Base-by-base conservation (phyloP, 1,284 basidiomycete species). In the Marasmius oreades region DNA sequence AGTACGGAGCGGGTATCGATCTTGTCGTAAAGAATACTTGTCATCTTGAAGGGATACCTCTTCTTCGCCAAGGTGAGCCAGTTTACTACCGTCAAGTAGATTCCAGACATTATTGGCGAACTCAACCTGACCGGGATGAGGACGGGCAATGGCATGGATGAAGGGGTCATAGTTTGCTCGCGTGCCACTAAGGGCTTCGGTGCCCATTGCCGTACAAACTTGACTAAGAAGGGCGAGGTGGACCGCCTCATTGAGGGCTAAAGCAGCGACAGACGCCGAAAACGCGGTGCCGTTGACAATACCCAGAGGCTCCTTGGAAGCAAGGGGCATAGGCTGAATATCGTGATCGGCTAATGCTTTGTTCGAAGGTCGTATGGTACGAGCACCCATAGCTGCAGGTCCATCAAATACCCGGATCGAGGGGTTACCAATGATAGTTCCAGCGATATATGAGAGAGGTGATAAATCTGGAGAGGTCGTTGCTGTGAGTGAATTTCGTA, bases 71-170 rank as follows among this genome's bases (percentile, higher is more conserved):
- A 75, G 74, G 14, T 71, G 72, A 24, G 89, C 90, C 55, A 95
- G 80, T 51, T 78, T 77, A 63, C 86, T 89, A 10, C 82, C 89
- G n/a, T 82, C 76, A 7, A 95, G 78, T 26, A 93, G 72, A 51
- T 82, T 74, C 73, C 81, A 81, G 54, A 93, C 82, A 56, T 83
- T 83, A 59, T 76, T 79, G 1, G 89, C 90, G 0, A 79, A 80
- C 67, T 93, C 88, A 55, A 92, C 81, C 73, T 94, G 93, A 51
- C 92, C 92, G 2, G 90, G 88, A 67, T 95, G 93, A 23, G 92
- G 92, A 22, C 92, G 82, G 16, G 88, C 84, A 36, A 82, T 72
- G 52, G 83, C 78, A 68, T 90, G 87, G 57, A 95, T 90, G 74
- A 95, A 95, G 1, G 87, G 81, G 62, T 86, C 85, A 66, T 90